Evolutionary conservation across 768 basidiomycete genomes (phyloP).

Genomic region (Auriscalpium microsporum): DNA sequence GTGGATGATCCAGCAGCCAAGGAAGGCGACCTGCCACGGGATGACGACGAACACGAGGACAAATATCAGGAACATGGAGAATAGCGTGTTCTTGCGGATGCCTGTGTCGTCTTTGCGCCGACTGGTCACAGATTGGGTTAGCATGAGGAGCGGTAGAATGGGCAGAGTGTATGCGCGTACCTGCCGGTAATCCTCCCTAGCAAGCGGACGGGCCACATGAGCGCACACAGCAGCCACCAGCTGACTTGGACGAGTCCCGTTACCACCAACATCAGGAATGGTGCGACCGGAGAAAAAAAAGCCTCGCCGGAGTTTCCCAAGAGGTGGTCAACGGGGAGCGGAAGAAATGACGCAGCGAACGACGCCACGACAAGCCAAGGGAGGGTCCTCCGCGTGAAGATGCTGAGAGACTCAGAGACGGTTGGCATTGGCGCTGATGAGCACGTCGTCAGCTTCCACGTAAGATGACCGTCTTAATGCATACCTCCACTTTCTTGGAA

Average conservation of each 20-base stretch:
- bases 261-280: constrained; percentile 48
- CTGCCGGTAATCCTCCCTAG: constrained; percentile 17
- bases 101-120: constrained; percentile 24
- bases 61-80: constrained; percentile 55
- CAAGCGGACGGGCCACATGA: constrained; percentile 41
- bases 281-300: constrained; percentile 43
- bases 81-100: constrained; percentile 16
- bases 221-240: constrained; percentile 43
- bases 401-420: constrained; percentile 39
- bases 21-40: constrained; percentile 90
- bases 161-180: constrained; percentile 4
- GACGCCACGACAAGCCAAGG: constrained; percentile 36
- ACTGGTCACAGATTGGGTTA: background rate
- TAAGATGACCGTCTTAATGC: background rate
- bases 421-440: constrained; percentile 35
- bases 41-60: constrained; percentile 63
- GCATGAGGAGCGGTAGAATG: background rate
- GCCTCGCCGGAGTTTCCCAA: constrained; percentile 52
- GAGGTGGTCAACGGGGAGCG: constrained; percentile 44
- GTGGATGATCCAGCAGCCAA: constrained; percentile 78
- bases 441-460: no score
- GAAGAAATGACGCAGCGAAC: constrained; percentile 42
- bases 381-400: constrained; percentile 32
- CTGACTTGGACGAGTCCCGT: constrained; percentile 54
- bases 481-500: constrained; percentile 19